A percentile compares a stretch with the other conserved stretches of the same genome.
phyloP scores from a whole-genome alignment of 2,329 filamentous ascomycete species.

The Raffaelea deltoideospora region DNA sequence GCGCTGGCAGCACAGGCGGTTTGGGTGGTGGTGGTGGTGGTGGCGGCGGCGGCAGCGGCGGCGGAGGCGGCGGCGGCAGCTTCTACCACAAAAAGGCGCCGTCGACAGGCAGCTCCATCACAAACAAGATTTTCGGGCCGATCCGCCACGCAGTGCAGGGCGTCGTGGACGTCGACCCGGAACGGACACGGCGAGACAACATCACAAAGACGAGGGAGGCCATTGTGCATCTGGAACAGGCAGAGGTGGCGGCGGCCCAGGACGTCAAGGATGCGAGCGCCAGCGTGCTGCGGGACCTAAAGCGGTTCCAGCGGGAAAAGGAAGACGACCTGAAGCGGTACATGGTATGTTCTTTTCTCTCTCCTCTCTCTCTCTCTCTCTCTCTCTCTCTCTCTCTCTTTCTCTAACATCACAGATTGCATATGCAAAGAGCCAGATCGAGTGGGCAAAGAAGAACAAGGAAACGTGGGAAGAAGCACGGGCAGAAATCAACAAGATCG shows the following conservation, averaged over 20 bases:
- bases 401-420: constrained; percentile 51
- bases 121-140: constrained; percentile 84
- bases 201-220: constrained; percentile 93
- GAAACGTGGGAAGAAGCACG: constrained; percentile 88
- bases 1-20: not conserved
- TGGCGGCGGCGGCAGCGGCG: not conserved
- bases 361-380: not conserved
- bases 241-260: constrained; percentile 70
- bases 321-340: constrained; percentile 87
- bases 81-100: constrained; percentile 59
- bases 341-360: constrained; percentile 54
- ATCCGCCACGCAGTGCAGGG: constrained; percentile 93
- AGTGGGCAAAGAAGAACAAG: constrained; percentile 85
- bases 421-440: constrained; percentile 82
- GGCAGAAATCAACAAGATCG: constrained; percentile 78
- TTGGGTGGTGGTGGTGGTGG: no score
- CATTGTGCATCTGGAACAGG: constrained; percentile 75
- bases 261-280: constrained; percentile 88
- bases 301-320: constrained; percentile 88
- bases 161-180: constrained; percentile 90
- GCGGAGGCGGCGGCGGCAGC: not conserved
- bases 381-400: no score
- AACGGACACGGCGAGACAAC: constrained; percentile 77
- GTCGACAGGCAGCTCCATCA: constrained; percentile 80
- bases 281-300: constrained; percentile 77